phyloP scores from a whole-genome alignment of 75 land plant species.

The Isoetes taiwanensis region DNA sequence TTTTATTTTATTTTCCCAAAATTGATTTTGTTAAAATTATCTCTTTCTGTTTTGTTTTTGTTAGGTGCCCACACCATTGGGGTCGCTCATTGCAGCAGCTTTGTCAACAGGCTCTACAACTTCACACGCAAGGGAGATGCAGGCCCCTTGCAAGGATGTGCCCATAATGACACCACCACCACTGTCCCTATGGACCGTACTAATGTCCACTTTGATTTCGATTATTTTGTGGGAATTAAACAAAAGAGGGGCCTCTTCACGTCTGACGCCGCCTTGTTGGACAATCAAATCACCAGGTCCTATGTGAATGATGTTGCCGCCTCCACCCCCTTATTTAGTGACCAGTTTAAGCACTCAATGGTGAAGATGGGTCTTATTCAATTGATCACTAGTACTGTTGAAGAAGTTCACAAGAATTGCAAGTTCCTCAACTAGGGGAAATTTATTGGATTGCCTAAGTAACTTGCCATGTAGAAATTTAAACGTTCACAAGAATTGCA shows the following conservation, averaged over 20 bases:
- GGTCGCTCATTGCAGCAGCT: conserved; percentile 36
- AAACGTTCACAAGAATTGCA: no score
- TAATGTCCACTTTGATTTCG: neutral
- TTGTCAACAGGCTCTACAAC: conserved; percentile 47
- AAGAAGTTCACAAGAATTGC: conserved; percentile 37
- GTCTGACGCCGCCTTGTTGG: conserved; percentile 35
- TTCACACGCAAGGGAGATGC: conserved; percentile 14
- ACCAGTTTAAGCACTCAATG: conserved; percentile 26
- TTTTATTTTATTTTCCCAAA: no score
- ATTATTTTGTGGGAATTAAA: conserved; percentile 18
- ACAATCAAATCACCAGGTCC: conserved; percentile 2
- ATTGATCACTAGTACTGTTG: conserved; percentile 19
- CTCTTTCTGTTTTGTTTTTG: no score
- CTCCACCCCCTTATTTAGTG: neutral
- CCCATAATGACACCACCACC: neutral
- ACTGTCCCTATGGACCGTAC: neutral
- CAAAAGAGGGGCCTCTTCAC: conserved; percentile 24
- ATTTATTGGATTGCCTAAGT: no score
- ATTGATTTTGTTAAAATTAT: no score
- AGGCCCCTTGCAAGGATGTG: neutral
- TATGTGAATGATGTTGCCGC: neutral
- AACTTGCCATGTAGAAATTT: no score
- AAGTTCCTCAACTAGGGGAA: no score
- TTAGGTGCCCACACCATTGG: conserved; percentile 67
- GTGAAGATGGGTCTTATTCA: conserved; percentile 22